These are phyloP conservation scores for Rhodotorula sp. DNA, from an alignment of 1,284 basidiomycete genomes.

Conservation along the genomic window DNA sequence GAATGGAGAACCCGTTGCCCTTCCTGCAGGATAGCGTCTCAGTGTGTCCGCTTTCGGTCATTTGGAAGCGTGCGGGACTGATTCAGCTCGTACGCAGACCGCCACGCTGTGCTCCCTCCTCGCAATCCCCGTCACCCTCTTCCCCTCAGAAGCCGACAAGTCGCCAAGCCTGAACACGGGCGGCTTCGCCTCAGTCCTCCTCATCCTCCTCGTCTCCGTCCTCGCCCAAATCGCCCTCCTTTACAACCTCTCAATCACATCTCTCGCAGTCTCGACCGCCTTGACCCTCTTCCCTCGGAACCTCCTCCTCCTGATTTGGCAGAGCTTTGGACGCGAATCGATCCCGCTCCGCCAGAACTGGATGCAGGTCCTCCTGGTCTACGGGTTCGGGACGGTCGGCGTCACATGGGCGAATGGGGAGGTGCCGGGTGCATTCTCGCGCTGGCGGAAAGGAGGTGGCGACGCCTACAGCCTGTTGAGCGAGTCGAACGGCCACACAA, in stretches of 20 bases:
- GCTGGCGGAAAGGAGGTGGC: background rate
- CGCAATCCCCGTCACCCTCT: background rate
- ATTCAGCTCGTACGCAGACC: background rate
- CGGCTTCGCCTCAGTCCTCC: background rate
- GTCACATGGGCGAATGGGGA: slow-evolving; percentile 6
- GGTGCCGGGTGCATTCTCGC: background rate
- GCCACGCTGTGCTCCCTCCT: slow-evolving; percentile 7
- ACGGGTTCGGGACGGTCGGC: slow-evolving; percentile 8
- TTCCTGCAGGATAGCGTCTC: background rate
- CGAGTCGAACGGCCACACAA: background rate
- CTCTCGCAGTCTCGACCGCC: background rate
- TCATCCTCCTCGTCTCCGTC: background rate
- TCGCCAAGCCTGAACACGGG: background rate
- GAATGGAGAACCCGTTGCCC: no score
- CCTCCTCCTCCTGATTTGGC: slow-evolving; percentile 11
- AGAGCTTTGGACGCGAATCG: background rate
- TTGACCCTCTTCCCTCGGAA: slow-evolving; percentile 25
- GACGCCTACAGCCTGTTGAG: background rate
- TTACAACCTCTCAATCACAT: slow-evolving; percentile 3
- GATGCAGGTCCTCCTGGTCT: slow-evolving; percentile 25
- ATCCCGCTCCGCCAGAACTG: slow-evolving; percentile 17
- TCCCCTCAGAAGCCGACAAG: background rate
- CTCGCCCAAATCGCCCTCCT: slow-evolving; percentile 6
- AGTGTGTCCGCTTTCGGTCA: background rate
- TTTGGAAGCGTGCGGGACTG: background rate